Base-by-base conservation (phyloP, 2,329 filamentous ascomycete genomes). In the Beauveria varroae region DNA sequence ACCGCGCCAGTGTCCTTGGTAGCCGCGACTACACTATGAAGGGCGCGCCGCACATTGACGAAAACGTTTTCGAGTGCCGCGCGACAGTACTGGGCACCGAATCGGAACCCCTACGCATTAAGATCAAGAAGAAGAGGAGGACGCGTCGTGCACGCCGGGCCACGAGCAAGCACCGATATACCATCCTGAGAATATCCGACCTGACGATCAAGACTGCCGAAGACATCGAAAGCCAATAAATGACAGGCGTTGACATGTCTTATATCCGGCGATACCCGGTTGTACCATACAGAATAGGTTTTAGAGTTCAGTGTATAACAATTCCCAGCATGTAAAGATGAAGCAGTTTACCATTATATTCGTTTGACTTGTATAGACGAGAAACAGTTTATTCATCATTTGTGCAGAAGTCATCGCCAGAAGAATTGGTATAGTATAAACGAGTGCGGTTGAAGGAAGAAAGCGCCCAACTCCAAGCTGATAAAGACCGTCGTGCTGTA, bases 11-110 rank as follows among this genome's bases (percentile, higher is more conserved):
- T 46, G 80, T 88, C 59, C 77, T 99, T 50, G 95, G 95, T 30
- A 93, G 88, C 67, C 83, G 95, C 65, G 93, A 98, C 74, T 96
- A 90, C 76, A 97, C 93, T 5, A 80, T 98, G 65, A 90, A 92
- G 74, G 90, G 90, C 5, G 78, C 82, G 5, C 86, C 89, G n/a
- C 93, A 89, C 71, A 77, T 98, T 64, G 92, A 97, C 72, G 88
- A 93, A 74, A 77, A 86, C 59, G 75, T 96, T 62, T 98, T 92
- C 69, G 88, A 90, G 72, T 96, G 92, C 74, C 84, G 92, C 62
- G 91, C 93, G 18, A 85, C 87, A 40, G 92, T 99, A 28, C 82
- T 95, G 64, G 93, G 92, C 6, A 85, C 89, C 7, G 95, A 98
- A 77, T 84, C 85, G 62, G 90, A 93, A 78, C 90, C 90, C 40